These are phyloP conservation scores for Plectosphaerella plurivora DNA, from an alignment of 2,329 filamentous ascomycete genomes.

Conservation along the genomic window DNA sequence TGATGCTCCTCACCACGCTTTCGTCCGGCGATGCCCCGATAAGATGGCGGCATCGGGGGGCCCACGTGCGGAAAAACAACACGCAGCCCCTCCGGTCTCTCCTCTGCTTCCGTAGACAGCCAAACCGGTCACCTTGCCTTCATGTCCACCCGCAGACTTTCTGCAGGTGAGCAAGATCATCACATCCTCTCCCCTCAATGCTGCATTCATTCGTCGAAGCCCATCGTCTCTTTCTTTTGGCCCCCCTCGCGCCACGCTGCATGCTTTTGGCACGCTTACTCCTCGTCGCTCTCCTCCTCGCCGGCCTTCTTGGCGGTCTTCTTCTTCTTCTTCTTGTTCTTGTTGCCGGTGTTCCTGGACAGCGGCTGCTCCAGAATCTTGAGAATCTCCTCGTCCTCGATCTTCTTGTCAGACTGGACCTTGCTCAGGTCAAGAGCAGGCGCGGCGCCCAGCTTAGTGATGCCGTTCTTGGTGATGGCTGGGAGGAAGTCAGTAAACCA, in stretches of 20 bases:
- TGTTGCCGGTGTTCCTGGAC: slow-evolving; percentile 82
- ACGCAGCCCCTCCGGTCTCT: no score
- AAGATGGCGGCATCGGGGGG: no score
- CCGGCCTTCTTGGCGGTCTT: slow-evolving; percentile 45
- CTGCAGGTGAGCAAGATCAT: no score
- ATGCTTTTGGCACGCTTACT: slow-evolving; percentile 16
- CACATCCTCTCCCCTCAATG: neutral
- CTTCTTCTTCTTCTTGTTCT: slow-evolving; percentile 88
- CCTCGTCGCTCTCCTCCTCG: slow-evolving; percentile 25
- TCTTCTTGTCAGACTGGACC: slow-evolving; percentile 96
- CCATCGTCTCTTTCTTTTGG: slow-evolving; percentile 5
- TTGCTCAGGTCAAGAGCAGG: slow-evolving; percentile 72
- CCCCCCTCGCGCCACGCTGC: neutral
- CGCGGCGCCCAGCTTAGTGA: slow-evolving; percentile 78
- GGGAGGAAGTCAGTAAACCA: slow-evolving; percentile 11
- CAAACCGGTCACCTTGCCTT: no score
- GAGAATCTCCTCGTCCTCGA: slow-evolving; percentile 90
- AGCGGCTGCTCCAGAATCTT: slow-evolving; percentile 90
- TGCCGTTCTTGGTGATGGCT: slow-evolving; percentile 97
- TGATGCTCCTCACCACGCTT: no score
- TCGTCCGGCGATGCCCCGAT: no score
- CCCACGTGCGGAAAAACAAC: no score
- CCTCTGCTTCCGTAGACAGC: no score
- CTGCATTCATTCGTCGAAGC: slow-evolving; percentile 2
- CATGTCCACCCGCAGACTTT: no score